Conservation (phyloP, 345 rosid species). For the Erysimum cheiranthoides region DNA sequence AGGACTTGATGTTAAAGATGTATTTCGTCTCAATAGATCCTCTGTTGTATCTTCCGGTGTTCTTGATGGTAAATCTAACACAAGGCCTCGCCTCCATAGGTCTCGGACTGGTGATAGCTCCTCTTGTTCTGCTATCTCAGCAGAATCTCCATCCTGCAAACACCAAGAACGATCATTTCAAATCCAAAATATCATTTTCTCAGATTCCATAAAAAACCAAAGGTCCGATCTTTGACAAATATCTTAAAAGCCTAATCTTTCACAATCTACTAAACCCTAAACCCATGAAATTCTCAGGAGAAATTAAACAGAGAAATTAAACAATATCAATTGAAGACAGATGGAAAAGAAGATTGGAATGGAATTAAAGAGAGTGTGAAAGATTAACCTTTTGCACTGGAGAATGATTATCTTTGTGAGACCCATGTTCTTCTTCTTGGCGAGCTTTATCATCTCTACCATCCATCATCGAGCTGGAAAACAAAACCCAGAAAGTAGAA, state of each 20-base stretch:
- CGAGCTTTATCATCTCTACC: slow-evolving; percentile 33
- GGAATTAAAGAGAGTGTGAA: neutral
- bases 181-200: slow-evolving; percentile 4
- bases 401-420: slow-evolving; percentile 10
- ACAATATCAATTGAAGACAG: neutral
- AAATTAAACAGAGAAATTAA: neutral
- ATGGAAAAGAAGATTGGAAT: neutral
- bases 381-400: slow-evolving; percentile 33
- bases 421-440: slow-evolving; percentile 24
- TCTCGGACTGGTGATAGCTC: slow-evolving; percentile 48
- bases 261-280: slow-evolving; percentile 32
- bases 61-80: slow-evolving; percentile 55
- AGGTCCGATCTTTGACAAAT: neutral
- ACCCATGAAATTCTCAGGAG: slow-evolving; percentile 25
- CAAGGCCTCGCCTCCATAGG: slow-evolving; percentile 47
- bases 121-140: slow-evolving; percentile 82
- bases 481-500: slow-evolving; percentile 6
- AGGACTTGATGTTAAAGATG: slow-evolving; percentile 60
- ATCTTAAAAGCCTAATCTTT: slow-evolving; percentile 4
- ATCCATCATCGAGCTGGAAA: slow-evolving; percentile 33
- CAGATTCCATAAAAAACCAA: neutral
- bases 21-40: slow-evolving; percentile 51
- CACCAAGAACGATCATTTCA: slow-evolving; percentile 22
- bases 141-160: slow-evolving; percentile 55
- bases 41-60: slow-evolving; percentile 50